Base-by-base conservation (phyloP, 495 filamentous ascomycete species). In the Aspergillus bertholletiae region DNA sequence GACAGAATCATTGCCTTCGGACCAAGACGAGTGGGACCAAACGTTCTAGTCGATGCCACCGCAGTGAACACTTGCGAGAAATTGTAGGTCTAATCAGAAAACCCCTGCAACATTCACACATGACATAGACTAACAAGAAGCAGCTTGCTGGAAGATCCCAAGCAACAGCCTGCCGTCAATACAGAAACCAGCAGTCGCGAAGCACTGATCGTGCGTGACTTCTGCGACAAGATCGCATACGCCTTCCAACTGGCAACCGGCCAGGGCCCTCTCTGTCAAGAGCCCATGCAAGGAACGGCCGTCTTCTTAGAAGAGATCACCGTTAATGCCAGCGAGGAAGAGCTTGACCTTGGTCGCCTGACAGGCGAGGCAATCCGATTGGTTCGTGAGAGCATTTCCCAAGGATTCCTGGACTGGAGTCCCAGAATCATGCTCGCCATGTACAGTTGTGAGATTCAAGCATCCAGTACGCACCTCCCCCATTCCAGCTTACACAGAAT, bases 381-480 rank as follows among this genome's bases (percentile, higher is more conserved):
- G 1, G 87, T 92, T 5, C 90, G 90, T 46, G 84, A 89, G 32
- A 84, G 88, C n/a, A 93, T 97, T 58, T 80, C 83, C 17, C 83
- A 88, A 62, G 93, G 86, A 15, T 96, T 97, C 76, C 74, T 96
- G 3, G 95, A 97, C 77, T 98, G 93, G 93, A 92, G 87, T 52
- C 92, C 95, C 0, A 83, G 94, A 2, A 78, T 98, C 26, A 80
- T 97, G 77, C 84, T 97, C 46, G 92, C 94, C n/a, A 97, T 97
- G 90, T 98, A 98, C 74, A 90, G 86, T 51, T 93, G 90, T 67
- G 93, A 97, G 64, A 97, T 98, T 61, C 95, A 97, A 79, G 90
- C 93, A 47, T 90, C 89, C 35, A 90, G 89, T 93, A 80, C 62
- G 84, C 74, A 43, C 30, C 35, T 49, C 49, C 44, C 37, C 24